A percentile compares a stretch with the other conserved stretches of the same genome.
Evolutionary conservation across 2,329 filamentous ascomycete genomes (phyloP).

Genomic region (Alternaria infectoria): DNA sequence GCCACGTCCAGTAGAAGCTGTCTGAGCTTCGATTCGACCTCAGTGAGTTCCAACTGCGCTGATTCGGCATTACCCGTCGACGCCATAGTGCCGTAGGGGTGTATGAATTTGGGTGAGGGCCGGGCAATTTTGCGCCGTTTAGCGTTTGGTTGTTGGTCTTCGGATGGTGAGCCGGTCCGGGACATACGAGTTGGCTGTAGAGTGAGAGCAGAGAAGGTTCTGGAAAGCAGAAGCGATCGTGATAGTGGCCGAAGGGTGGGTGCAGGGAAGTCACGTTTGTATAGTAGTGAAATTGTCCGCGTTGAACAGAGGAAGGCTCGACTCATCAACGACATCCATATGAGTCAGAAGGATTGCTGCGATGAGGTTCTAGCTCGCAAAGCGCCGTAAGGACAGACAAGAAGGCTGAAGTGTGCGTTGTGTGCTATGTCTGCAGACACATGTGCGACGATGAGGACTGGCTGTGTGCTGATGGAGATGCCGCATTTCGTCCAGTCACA

Average conservation of each 20-base stretch:
- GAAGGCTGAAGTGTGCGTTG: background rate
- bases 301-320: constrained; percentile 38
- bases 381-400: constrained; percentile 2
- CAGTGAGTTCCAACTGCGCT: constrained; percentile 64
- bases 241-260: background rate
- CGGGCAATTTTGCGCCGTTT: constrained; percentile 41
- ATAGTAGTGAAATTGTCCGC: constrained; percentile 29
- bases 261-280: constrained; percentile 27
- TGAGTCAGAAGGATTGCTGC: constrained; percentile 21
- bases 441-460: background rate
- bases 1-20: constrained; percentile 84
- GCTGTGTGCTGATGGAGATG: constrained; percentile 35
- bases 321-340: constrained; percentile 39
- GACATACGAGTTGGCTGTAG: constrained; percentile 38
- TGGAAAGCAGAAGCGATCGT: background rate
- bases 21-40: constrained; percentile 74
- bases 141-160: constrained; percentile 31
- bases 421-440: constrained; percentile 3
- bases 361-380: background rate
- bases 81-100: constrained; percentile 39
- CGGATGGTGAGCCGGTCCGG: constrained; percentile 23
- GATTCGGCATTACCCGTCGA: constrained; percentile 18
- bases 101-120: constrained; percentile 24
- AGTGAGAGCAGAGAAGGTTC: constrained; percentile 1
- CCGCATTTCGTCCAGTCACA: constrained; percentile 39